A percentile compares a stretch with the other conserved stretches of the same genome.
These are phyloP conservation scores for Colletotrichum destructivum DNA, from an alignment of 2,329 filamentous ascomycete genomes.

Conservation along the genomic window DNA sequence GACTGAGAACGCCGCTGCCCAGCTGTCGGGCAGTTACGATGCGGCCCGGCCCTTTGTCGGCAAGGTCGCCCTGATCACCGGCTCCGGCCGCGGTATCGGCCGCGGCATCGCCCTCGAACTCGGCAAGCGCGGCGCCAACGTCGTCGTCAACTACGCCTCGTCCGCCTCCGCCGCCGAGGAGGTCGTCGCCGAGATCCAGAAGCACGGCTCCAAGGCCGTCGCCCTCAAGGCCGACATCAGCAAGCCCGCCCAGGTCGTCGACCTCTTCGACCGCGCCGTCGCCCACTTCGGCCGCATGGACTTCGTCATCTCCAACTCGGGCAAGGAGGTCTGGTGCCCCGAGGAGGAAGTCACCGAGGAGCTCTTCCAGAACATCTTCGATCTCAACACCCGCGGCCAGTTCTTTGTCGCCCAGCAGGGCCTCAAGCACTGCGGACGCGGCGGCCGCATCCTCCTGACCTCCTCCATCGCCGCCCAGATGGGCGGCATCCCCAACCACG, in stretches of 20 bases:
- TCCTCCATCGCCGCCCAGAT: constrained; percentile 78
- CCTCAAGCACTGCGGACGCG: constrained; percentile 78
- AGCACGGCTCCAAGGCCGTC: constrained; percentile 70
- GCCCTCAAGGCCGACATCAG: constrained; percentile 77
- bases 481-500: constrained; percentile 78
- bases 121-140: constrained; percentile 73
- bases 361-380: constrained; percentile 81
- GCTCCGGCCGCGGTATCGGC: constrained; percentile 77
- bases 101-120: constrained; percentile 77
- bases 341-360: constrained; percentile 79
- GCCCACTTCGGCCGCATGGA: constrained; percentile 78
- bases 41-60: constrained; percentile 59
- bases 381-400: constrained; percentile 79
- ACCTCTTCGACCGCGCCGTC: constrained; percentile 76
- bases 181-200: constrained; percentile 68
- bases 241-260: constrained; percentile 70
- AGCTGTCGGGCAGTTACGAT: constrained; percentile 46
- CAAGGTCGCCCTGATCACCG: constrained; percentile 75
- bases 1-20: constrained; percentile 29
- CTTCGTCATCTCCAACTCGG: constrained; percentile 81
- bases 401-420: constrained; percentile 85
- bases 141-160: constrained; percentile 78
- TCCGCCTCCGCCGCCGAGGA: constrained; percentile 69
- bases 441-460: constrained; percentile 82
- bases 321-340: constrained; percentile 80